These are phyloP conservation scores for Exophiala phaeomuriformis DNA, from an alignment of 2,329 filamentous ascomycete species.

Conservation along the genomic window DNA sequence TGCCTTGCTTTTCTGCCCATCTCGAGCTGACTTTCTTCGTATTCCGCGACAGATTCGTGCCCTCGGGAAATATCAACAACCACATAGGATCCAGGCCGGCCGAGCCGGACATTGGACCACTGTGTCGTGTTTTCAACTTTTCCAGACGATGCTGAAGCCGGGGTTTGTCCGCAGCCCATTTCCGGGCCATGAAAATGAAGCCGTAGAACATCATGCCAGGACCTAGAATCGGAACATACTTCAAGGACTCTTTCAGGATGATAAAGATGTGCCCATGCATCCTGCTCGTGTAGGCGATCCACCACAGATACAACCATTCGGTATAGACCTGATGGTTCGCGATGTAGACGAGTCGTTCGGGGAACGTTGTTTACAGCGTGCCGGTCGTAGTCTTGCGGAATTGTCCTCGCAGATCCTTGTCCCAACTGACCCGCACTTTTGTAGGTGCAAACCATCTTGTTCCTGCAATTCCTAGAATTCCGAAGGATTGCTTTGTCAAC, in stretches of 20 bases:
- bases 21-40: constrained; percentile 50
- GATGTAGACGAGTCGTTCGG: constrained; percentile 55
- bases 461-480: constrained; percentile 54
- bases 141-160: constrained; percentile 51
- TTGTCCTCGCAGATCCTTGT: constrained; percentile 54
- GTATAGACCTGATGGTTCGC: constrained; percentile 62
- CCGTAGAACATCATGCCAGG: constrained; percentile 59
- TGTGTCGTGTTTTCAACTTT: constrained; percentile 46
- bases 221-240: constrained; percentile 55
- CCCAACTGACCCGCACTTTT: constrained; percentile 55
- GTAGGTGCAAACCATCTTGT: constrained; percentile 59
- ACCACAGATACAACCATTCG: constrained; percentile 65
- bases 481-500: constrained; percentile 59
- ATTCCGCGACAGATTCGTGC: constrained; percentile 53
- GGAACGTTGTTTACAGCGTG: constrained; percentile 52
- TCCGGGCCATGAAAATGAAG: constrained; percentile 58
- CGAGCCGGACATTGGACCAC: constrained; percentile 43
- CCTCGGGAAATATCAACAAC: constrained; percentile 60
- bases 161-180: constrained; percentile 56
- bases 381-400: constrained; percentile 51
- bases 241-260: constrained; percentile 59
- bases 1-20: constrained; percentile 52
- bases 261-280: constrained; percentile 62
- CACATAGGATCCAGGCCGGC: constrained; percentile 56
- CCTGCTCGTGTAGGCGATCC: constrained; percentile 57